Percentiles rank a stretch among this genome's conserved stretches.
phyloP scores from a whole-genome alignment of 495 filamentous ascomycete species.

The Hyaloscypha finlandica region DNA sequence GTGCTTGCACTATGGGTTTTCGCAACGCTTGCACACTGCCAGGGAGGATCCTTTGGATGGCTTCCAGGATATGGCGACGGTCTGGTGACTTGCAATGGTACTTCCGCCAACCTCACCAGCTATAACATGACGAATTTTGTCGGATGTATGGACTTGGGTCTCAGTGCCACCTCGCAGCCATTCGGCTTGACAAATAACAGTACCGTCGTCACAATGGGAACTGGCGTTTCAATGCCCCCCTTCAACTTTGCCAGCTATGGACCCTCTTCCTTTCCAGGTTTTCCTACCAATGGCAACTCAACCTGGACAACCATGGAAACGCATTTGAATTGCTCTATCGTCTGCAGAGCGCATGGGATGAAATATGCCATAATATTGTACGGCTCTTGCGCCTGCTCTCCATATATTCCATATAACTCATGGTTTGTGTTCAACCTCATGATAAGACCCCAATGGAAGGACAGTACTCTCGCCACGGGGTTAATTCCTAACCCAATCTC shows the following conservation, averaged over 20 bases:
- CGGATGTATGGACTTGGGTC: too few relatives aligned
- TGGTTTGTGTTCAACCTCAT: too few relatives aligned
- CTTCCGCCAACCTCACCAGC: background rate
- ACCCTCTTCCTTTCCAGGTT: too few relatives aligned
- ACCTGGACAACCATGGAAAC: background rate
- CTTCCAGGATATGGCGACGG: background rate
- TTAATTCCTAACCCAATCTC: background rate
- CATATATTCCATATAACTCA: background rate
- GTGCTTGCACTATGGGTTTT: slow-evolving; percentile 1
- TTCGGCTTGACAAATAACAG: too few relatives aligned
- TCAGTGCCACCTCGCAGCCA: too few relatives aligned
- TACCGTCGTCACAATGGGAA: too few relatives aligned
- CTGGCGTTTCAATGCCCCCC: too few relatives aligned
- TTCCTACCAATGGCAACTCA: background rate
- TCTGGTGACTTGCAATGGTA: too few relatives aligned
- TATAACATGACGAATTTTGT: too few relatives aligned
- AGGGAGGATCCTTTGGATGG: background rate
- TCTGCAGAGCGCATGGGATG: background rate
- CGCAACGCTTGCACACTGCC: background rate
- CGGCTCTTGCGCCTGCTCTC: background rate
- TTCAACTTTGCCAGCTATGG: too few relatives aligned
- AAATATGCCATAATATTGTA: background rate
- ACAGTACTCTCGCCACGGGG: background rate
- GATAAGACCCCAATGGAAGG: background rate
- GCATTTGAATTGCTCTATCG: background rate